Evolutionary conservation across 768 basidiomycete species (phyloP).

Genomic region (Leccinum imitatum): DNA sequence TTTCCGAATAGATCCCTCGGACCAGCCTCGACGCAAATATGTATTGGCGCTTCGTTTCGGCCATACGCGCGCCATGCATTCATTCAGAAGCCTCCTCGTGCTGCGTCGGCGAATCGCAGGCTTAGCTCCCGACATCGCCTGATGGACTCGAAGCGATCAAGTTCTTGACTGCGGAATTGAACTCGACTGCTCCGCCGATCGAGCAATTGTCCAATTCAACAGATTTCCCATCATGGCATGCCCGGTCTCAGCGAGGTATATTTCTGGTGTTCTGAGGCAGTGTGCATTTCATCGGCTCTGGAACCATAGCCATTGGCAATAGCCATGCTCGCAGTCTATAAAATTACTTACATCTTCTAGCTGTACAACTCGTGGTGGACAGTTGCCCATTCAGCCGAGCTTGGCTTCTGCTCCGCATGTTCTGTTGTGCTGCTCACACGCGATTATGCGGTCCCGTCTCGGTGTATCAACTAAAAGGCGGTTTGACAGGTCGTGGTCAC

Average conservation of each 20-base stretch:
- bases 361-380: background rate
- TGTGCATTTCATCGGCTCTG: background rate
- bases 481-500: background rate
- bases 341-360: background rate
- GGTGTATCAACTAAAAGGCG: conserved; percentile 9
- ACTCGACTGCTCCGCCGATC: conserved; percentile 14
- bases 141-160: conserved; percentile 7
- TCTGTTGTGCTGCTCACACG: background rate
- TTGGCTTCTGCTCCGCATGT: background rate
- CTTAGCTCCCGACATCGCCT: background rate
- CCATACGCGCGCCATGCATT: no score
- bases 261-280: conserved; percentile 6
- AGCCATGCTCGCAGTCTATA: background rate
- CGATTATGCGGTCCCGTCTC: conserved; percentile 16
- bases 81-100: background rate
- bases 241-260: background rate
- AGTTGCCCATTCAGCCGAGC: background rate
- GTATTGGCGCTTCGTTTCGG: background rate
- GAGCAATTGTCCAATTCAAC: background rate
- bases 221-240: background rate
- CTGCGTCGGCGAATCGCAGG: background rate
- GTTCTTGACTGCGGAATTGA: conserved; percentile 4
- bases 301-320: background rate
- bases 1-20: background rate
- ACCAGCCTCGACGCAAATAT: background rate